These are phyloP conservation scores for Ascobolus immersus DNA, from an alignment of 495 filamentous ascomycete species.

Conservation along the genomic window DNA sequence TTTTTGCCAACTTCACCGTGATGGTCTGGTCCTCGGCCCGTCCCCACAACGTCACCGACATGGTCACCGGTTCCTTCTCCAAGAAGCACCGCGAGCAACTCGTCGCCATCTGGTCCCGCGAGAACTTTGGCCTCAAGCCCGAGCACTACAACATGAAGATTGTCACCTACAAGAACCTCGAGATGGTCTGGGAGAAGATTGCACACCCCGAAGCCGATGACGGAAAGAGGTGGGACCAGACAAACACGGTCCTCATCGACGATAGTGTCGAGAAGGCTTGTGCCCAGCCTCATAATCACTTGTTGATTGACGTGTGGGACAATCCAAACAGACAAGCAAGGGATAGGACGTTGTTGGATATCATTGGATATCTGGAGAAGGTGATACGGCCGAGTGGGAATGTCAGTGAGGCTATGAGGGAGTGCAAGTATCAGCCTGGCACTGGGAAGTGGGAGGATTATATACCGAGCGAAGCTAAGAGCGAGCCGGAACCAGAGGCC, in stretches of 20 bases:
- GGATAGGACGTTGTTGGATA: slow-evolving; percentile 14
- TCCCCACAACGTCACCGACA: slow-evolving; percentile 36
- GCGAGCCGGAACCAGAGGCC: background rate
- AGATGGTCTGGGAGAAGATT: slow-evolving; percentile 34
- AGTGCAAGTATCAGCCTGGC: slow-evolving; percentile 1
- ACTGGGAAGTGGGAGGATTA: background rate
- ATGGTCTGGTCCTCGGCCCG: slow-evolving; percentile 81
- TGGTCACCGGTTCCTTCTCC: slow-evolving; percentile 32
- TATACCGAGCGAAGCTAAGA: background rate
- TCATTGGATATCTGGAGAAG: slow-evolving; percentile 20
- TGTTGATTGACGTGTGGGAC: slow-evolving; percentile 53
- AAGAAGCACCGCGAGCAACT: slow-evolving; percentile 21
- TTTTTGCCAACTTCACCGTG: slow-evolving; percentile 41
- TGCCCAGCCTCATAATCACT: slow-evolving; percentile 58
- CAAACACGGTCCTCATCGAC: slow-evolving; percentile 76
- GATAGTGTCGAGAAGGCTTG: slow-evolving; percentile 55
- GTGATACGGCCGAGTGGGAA: slow-evolving; percentile 16
- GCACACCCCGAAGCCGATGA: background rate
- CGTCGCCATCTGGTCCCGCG: slow-evolving; percentile 54
- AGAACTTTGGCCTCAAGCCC: slow-evolving; percentile 39
- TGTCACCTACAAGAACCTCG: slow-evolving; percentile 70
- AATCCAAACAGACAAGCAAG: slow-evolving; percentile 2
- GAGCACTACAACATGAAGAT: slow-evolving; percentile 41
- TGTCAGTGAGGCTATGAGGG: slow-evolving; percentile 15
- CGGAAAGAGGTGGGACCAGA: slow-evolving; percentile 59